Conservation (phyloP, 306 rosid species). For the Senna tora region DNA sequence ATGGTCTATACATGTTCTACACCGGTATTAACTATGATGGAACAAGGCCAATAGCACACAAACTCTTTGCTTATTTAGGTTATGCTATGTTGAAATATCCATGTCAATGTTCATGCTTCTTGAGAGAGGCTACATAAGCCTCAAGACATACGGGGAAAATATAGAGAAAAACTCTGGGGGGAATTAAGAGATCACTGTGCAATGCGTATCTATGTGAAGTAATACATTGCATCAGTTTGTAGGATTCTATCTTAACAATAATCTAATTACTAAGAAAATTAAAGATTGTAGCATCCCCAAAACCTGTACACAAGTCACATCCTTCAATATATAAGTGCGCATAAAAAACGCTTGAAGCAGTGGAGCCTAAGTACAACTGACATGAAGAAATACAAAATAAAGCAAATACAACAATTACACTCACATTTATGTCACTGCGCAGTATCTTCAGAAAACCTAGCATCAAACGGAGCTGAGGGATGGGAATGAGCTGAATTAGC, state of each 20-base stretch:
- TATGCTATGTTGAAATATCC: background rate
- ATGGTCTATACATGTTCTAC: background rate
- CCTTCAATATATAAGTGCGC: conserved; percentile 1
- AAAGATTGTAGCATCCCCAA: background rate
- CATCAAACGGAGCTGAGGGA: conserved; percentile 62
- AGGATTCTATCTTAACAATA: background rate
- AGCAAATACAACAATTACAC: background rate
- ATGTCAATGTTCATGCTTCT: background rate
- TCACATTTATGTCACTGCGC: conserved; percentile 52
- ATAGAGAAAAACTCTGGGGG: background rate
- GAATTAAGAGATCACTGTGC: background rate
- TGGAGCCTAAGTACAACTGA: background rate
- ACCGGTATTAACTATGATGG: background rate
- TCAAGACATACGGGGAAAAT: background rate
- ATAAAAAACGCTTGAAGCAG: conserved; percentile 6
- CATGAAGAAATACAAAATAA: background rate
- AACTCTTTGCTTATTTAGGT: background rate
- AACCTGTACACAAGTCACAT: conserved; percentile 22
- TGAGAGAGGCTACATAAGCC: background rate
- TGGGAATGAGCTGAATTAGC: conserved; percentile 56
- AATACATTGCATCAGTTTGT: background rate
- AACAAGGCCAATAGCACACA: background rate
- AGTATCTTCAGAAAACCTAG: conserved; percentile 73
- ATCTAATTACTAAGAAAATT: conserved; percentile 12
- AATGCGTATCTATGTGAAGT: background rate